Base-by-base conservation (phyloP, 768 basidiomycete species). In the Auricularia heimuer region DNA sequence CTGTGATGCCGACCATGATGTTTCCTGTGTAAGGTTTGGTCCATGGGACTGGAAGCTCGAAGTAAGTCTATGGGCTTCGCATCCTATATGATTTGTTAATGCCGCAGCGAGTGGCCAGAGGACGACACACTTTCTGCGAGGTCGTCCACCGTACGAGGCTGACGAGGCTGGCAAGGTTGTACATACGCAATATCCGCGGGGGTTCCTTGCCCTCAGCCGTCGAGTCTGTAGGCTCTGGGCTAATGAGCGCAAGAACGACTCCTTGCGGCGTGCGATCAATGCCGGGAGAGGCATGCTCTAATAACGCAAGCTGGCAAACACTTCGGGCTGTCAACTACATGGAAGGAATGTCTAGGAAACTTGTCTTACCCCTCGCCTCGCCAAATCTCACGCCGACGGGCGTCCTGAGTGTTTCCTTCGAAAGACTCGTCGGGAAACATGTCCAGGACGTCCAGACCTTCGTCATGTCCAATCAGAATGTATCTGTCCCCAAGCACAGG, bases 391-490 rank as follows among this genome's bases (percentile, higher is more conserved):
- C 82, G 79, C 42, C 83, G 81, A 65, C 84, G 80, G 0, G 92
- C 90, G 67, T 92, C 90, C 51, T 82, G 81, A 3, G 65, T n/a
- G 67, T 68, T 84, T 86, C 54, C 65, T 29, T 83, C 85, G 29
- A 77, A 77, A 84, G 83, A 87, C 67, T 88, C 87, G 68, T 84
- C 80, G 1, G 92, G 91, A 70, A 86, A 90, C 84, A 91, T 86
- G 70, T 94, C 87, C 61, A 94, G 75, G 4, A 93, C 90, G 1
- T 88, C 90, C 33, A 94, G 80, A 2, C 92, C 92, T 65, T 86
- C 81, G 67, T 90, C 87, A 65, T 89, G 88, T 3, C 92, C 92
- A 34, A 94, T 82, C 12, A 94, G 81, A n/a, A 94, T 64, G 45
- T 90, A 73, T 62, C 80, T 79, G 67, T 89, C 84, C 21, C 81